A percentile compares a stretch with the other conserved stretches of the same genome.
Conservation (phyloP, 1,284 basidiomycete species). For the Ustilago xerochloae region DNA sequence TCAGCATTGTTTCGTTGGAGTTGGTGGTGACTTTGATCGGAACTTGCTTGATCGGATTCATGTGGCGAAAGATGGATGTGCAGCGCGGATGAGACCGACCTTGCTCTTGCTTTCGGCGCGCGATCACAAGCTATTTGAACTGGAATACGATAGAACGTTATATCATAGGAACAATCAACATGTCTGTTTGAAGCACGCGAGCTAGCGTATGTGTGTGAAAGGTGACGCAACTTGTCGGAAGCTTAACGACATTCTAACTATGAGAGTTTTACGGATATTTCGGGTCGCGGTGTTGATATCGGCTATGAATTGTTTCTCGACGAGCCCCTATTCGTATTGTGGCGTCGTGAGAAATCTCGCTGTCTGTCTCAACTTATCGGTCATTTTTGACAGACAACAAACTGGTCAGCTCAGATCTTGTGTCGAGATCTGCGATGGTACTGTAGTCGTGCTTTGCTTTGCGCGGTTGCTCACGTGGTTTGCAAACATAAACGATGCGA, state of each 20-base stretch:
- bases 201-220: background rate
- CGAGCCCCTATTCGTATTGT: background rate
- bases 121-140: too few species aligned
- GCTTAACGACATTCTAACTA: too few species aligned
- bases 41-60: slow-evolving; percentile 32
- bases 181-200: background rate
- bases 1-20: slow-evolving; percentile 44
- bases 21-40: slow-evolving; percentile 45
- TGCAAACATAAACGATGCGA: too few species aligned
- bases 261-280: background rate
- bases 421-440: too few species aligned
- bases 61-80: slow-evolving; percentile 51
- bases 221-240: background rate
- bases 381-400: too few species aligned
- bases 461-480: too few species aligned
- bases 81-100: slow-evolving; percentile 19
- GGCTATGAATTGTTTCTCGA: background rate
- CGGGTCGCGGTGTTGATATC: background rate
- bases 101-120: background rate
- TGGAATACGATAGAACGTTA: too few species aligned
- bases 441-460: too few species aligned
- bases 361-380: too few species aligned
- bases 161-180: too few species aligned
- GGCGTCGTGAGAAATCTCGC: slow-evolving; percentile 3
- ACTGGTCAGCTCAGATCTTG: too few species aligned